phyloP scores from a whole-genome alignment of 78 protist species.

The Dictyostelium firmibasis region DNA sequence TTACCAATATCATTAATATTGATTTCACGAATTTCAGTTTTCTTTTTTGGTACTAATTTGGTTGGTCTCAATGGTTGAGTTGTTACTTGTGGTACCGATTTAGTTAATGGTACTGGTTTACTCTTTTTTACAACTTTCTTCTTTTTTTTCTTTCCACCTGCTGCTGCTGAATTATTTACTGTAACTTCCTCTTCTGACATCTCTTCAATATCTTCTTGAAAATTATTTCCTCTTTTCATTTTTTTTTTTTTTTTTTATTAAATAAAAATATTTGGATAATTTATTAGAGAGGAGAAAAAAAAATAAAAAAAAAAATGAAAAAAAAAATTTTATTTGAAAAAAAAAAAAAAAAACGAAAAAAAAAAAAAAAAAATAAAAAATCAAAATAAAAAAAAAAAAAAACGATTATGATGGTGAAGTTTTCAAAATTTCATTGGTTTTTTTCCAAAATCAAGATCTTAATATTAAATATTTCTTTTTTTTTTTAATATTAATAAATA shows the following conservation, averaged over 20 bases:
- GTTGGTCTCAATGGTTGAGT: conserved; percentile 34
- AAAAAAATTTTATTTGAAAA: no score
- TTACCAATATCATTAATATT: conserved; percentile 49
- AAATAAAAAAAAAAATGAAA: neutral
- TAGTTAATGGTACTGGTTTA: conserved; percentile 64
- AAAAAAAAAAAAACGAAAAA: no score
- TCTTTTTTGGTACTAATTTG: conserved; percentile 53
- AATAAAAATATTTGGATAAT: no score
- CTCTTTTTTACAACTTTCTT: conserved; percentile 33
- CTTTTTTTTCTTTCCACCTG: neutral
- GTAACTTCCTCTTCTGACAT: neutral
- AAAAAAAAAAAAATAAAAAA: no score
- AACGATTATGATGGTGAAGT: no score
- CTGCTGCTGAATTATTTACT: neutral
- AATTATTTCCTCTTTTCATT: conserved; percentile 15
- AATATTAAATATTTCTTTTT: no score
- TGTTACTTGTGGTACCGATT: neutral
- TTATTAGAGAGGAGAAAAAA: neutral
- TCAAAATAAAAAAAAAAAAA: no score
- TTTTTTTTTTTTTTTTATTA: neutral
- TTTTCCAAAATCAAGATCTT: no score
- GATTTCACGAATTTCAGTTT: conserved; percentile 11
- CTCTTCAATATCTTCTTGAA: conserved; percentile 6
- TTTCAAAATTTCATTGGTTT: no score
- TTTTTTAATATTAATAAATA: no score